Evolutionary conservation across 768 basidiomycete species (phyloP), one percentile per base, ranked within the genome.

Genomic region (Tylopilus plumbeoviolaceoides): DNA sequence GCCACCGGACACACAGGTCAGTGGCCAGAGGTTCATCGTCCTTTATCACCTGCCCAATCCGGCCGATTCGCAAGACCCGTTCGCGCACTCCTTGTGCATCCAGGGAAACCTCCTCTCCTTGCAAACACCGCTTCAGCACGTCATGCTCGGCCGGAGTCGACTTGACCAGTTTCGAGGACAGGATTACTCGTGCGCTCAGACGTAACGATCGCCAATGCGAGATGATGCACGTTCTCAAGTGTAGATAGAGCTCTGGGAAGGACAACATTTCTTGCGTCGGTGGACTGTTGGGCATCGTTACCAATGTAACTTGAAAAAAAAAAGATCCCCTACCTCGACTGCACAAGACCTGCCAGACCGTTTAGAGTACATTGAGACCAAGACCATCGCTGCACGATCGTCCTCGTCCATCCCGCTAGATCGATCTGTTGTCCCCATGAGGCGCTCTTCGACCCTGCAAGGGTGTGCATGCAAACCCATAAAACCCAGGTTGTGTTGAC

Each of bases 71-170:
- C n/a, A n/a, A n/a, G n/a, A n/a, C n/a, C n/a, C n/a, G n/a, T n/a
- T n/a, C n/a, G n/a, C n/a, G 78, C 2, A 87, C 87, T 40, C 91
- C 89, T 54, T 85, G 82, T 3, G 87, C 73, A 50, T 93, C 87
- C 33, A 97, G 65, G 2, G 88, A 73, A 5, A 89, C 82, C 53
- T 90, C 82, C 64, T 99, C 97, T 3, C 86, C 89, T 54, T 86
- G 83, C 21, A 93, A 65, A 63, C 89, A 89, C 25, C 79, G 77
- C 59, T 80, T 80, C 18, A 88, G 57, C 0, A 85, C 76, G 21
- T 85, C 85, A 14, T 72, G 64, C 14, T 74, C 72, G 40, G 75
- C 77, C 1, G 73, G 64, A 1, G 75, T 66, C 0, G 72, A 62
- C 31, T 75, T 62, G 6, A n/a, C n/a, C n/a, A n/a, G n/a, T n/a